These are phyloP conservation scores for Pseudognaphalium luteoalbum DNA, from an alignment of 129 eudicot species.

Conservation along the genomic window DNA sequence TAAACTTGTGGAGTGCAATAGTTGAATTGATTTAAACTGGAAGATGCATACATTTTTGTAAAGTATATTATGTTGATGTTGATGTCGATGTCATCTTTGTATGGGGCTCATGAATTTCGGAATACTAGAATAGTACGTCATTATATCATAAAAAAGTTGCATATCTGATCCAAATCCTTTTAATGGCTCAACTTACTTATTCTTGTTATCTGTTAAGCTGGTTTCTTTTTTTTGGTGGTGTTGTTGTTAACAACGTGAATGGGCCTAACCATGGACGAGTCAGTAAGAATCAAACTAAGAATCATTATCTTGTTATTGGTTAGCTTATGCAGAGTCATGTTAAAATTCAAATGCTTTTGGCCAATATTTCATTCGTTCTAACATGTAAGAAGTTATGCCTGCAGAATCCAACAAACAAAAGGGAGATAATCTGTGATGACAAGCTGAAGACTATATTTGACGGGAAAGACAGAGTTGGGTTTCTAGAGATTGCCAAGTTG, in stretches of 20 bases:
- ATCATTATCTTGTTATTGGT: background rate
- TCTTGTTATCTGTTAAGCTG: too few relatives aligned
- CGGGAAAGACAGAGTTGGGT: slow-evolving; percentile 41
- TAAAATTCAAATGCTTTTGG: background rate
- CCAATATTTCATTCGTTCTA: background rate
- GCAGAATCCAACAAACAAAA: slow-evolving; percentile 46
- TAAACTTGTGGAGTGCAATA: background rate
- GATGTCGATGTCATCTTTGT: background rate
- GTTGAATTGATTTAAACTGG: background rate
- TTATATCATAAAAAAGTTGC: too few relatives aligned
- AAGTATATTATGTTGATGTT: background rate
- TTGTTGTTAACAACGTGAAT: background rate
- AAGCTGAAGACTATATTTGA: slow-evolving; percentile 45
- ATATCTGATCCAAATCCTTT: too few relatives aligned
- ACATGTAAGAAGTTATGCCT: slow-evolving; percentile 19
- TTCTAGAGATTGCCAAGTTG: slow-evolving; percentile 39
- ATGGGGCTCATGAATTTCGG: background rate
- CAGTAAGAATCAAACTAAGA: background rate
- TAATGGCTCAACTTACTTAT: too few relatives aligned
- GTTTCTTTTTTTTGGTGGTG: too few relatives aligned
- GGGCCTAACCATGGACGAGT: background rate
- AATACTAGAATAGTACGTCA: too few relatives aligned
- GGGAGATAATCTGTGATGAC: slow-evolving; percentile 43
- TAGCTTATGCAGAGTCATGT: background rate
- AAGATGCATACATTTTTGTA: background rate